Evolutionary conservation across 2,329 filamentous ascomycete genomes (phyloP), one percentile per base, ranked within the genome.

Genomic region (Dactylonectria macrodidyma): DNA sequence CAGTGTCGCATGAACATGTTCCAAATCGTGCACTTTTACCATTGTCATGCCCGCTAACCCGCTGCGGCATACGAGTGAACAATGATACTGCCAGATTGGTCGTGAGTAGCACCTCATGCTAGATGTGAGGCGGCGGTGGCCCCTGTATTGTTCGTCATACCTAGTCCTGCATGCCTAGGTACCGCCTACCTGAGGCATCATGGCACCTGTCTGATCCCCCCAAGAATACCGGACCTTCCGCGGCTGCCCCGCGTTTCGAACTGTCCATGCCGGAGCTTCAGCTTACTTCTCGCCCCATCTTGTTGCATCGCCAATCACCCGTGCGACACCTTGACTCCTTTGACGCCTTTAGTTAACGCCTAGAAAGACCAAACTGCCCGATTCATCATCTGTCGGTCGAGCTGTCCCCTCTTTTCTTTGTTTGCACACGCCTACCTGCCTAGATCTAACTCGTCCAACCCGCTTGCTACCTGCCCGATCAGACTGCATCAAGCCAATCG

Each of bases 211-310:
- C 48, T 24, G 14, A 14, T 34, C 48, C 30, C 19, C 30, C 50
- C 9, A 52, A 9, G 16, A 14, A 8, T 26, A 36, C 48, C 38
- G 48, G 60, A 72, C 62, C 59, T 26, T 51, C 46, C 46, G 44
- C 24, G 62, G 38, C 38, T 75, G 73, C 73, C 73, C 73, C 74
- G 72, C 74, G 73, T 72, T 75, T 73, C 66, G 51, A 48, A 59
- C 66, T 60, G 63, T 19, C 55, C 46, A 52, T n/a, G 54, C 60
- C 51, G 68, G 63, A 75, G 71, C 71, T 73, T 52, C 54, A 74
- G 60, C 67, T 69, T 62, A 38, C 70, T 58, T 48, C 51, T 64
- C 59, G 63, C 69, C 67, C 71, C 73, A 69, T 76, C 65, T 38
- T 62, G 64, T 41, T 66, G 70, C 70, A 67, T 70, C 64, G 47